Percentiles rank a stretch among this genome's conserved stretches.
These are phyloP conservation scores for Saccharomycopsis olivae DNA, from an alignment of 805 yeast species.

Conservation along the genomic window DNA sequence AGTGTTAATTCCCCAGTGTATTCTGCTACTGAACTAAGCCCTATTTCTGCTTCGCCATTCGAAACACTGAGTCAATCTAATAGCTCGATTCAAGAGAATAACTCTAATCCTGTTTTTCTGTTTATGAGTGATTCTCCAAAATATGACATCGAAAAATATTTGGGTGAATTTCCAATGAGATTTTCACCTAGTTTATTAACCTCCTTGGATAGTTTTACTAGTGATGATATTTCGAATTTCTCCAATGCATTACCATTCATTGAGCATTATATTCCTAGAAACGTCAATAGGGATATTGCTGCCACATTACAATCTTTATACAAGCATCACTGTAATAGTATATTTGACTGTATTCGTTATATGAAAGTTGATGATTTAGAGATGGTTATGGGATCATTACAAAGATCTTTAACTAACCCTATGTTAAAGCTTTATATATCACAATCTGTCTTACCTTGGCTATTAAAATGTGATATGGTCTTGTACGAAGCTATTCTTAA, in stretches of 20 bases:
- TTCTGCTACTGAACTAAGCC: constrained; percentile 13
- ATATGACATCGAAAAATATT: background rate
- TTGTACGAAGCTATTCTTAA: constrained; percentile 45
- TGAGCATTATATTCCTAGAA: constrained; percentile 29
- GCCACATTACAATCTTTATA: constrained; percentile 54
- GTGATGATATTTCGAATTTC: constrained; percentile 19
- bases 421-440: constrained; percentile 47
- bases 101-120: background rate
- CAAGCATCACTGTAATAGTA: constrained; percentile 48
- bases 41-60: constrained; percentile 1
- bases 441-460: constrained; percentile 47
- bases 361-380: constrained; percentile 57
- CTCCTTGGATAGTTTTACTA: constrained; percentile 20
- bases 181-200: constrained; percentile 20
- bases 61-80: no score
- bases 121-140: background rate
- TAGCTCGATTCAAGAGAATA: background rate
- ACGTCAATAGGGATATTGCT: constrained; percentile 44
- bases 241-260: constrained; percentile 21
- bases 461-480: constrained; percentile 53
- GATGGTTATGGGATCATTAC: constrained; percentile 41
- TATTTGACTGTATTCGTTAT: constrained; percentile 56
- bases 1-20: constrained; percentile 8
- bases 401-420: constrained; percentile 47
- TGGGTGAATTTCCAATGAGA: constrained; percentile 8